phyloP scores from a whole-genome alignment of 495 filamentous ascomycete species.

The Amniculicola lignicola region DNA sequence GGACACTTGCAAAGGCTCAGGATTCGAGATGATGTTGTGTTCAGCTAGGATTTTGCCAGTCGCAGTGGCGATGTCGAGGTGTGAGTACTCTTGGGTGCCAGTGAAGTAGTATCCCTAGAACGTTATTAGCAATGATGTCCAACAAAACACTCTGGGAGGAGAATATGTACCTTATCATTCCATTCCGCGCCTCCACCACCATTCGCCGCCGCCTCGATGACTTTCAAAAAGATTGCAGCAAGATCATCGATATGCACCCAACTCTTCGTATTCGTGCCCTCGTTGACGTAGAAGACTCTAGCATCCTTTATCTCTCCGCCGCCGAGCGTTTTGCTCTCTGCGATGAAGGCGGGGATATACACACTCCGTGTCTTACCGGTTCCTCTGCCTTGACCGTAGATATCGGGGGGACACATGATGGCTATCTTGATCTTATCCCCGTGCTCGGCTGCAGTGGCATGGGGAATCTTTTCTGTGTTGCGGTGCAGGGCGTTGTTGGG shows the following conservation, averaged over 20 bases:
- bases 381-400: constrained; percentile 33
- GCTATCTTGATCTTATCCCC: constrained; percentile 33
- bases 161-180: constrained; percentile 21
- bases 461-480: constrained; percentile 28
- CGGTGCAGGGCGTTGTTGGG: constrained; percentile 30
- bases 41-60: constrained; percentile 15
- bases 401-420: constrained; percentile 33
- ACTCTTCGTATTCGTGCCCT: constrained; percentile 27
- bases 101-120: constrained; percentile 34
- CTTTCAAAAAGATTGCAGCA: constrained; percentile 24
- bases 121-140: not conserved
- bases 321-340: constrained; percentile 4
- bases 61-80: constrained; percentile 25
- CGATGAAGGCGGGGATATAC: constrained; percentile 13
- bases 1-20: constrained; percentile 12
- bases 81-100: constrained; percentile 27
- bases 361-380: constrained; percentile 14
- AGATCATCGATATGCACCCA: constrained; percentile 38
- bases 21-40: constrained; percentile 19
- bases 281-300: constrained; percentile 22
- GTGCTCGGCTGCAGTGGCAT: constrained; percentile 13
- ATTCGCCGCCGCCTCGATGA: constrained; percentile 32
- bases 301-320: too few species aligned
- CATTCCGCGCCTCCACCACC: constrained; percentile 22
- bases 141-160: not conserved